These are phyloP conservation scores for Abelmoschus esculentus DNA, from an alignment of 345 rosid species.

Conservation along the genomic window DNA sequence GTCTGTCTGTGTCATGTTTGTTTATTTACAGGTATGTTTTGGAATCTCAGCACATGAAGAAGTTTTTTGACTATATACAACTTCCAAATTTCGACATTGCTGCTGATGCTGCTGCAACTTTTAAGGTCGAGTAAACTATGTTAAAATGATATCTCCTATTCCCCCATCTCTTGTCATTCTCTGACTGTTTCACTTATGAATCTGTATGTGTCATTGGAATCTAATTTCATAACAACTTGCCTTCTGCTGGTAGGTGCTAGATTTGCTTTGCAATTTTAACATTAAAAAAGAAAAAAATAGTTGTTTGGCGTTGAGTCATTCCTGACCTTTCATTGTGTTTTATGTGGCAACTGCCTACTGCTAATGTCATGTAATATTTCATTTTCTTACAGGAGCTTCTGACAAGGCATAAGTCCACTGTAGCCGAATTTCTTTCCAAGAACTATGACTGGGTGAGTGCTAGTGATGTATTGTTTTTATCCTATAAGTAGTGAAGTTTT, in stretches of 20 bases:
- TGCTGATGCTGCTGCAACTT: conserved; percentile 55
- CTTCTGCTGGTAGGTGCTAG: too few species aligned
- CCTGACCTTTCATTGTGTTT: background rate
- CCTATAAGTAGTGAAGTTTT: background rate
- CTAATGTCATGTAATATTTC: conserved; percentile 7
- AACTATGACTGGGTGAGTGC: conserved; percentile 85
- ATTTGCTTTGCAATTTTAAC: too few species aligned
- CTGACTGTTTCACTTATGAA: too few species aligned
- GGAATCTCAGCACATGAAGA: conserved; percentile 77
- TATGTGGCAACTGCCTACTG: background rate
- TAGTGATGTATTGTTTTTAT: background rate
- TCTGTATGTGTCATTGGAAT: too few species aligned
- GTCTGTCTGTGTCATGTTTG: background rate
- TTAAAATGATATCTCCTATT: too few species aligned
- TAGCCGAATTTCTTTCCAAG: conserved; percentile 83
- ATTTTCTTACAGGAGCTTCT: conserved; percentile 59
- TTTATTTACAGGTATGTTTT: conserved; percentile 65
- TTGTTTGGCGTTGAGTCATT: background rate
- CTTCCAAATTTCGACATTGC: conserved; percentile 65
- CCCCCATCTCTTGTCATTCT: too few species aligned
- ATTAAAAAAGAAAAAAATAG: too few species aligned
- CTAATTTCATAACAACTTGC: too few species aligned
- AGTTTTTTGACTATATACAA: conserved; percentile 83
- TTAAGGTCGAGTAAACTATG: conserved; percentile 48
- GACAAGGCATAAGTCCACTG: conserved; percentile 97